Conservation (phyloP, 2,329 filamentous ascomycete genomes). For the Pseudopyrenochaeta lycopersici region DNA sequence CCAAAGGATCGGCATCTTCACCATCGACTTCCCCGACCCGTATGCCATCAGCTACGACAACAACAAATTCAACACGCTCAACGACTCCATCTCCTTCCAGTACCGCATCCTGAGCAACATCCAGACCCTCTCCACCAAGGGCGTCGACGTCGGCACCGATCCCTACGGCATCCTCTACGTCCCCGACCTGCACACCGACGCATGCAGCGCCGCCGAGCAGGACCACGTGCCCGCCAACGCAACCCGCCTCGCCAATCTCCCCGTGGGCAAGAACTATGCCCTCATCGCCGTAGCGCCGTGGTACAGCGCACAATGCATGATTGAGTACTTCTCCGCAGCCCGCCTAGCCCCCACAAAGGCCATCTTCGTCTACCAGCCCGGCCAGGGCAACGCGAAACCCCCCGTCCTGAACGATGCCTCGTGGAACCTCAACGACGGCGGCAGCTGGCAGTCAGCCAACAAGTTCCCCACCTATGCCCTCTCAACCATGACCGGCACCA, state of each 20-base stretch:
- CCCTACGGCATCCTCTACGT: conserved; percentile 87
- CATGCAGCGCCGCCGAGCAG: conserved; percentile 70
- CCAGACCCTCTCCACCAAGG: conserved; percentile 77
- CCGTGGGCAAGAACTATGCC: conserved; percentile 70
- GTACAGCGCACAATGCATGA: conserved; percentile 77
- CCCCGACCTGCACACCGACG: conserved; percentile 70
- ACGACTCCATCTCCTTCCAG: conserved; percentile 45
- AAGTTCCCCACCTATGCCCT: conserved; percentile 86
- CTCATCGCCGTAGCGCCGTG: conserved; percentile 87
- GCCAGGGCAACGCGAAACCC: conserved; percentile 64
- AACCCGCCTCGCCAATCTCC: conserved; percentile 75
- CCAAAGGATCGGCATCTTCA: conserved; percentile 45
- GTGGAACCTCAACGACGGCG: conserved; percentile 77
- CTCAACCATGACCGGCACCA: conserved; percentile 70
- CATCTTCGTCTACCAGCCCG: conserved; percentile 65
- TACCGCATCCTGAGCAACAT: conserved; percentile 64
- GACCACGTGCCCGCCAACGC: conserved; percentile 78
- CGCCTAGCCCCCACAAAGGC: conserved; percentile 67
- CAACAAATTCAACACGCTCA: conserved; percentile 43
- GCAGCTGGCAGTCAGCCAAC: conserved; percentile 75
- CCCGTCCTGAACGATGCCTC: conserved; percentile 69
- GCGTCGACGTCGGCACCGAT: conserved; percentile 66
- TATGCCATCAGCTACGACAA: conserved; percentile 35
- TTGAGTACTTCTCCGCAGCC: conserved; percentile 72
- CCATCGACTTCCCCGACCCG: conserved; percentile 49